Percentiles rank a stretch among this genome's conserved stretches.
These are phyloP conservation scores for Fusarium fujikuroi DNA, from an alignment of 2,329 filamentous ascomycete species.

Conservation along the genomic window DNA sequence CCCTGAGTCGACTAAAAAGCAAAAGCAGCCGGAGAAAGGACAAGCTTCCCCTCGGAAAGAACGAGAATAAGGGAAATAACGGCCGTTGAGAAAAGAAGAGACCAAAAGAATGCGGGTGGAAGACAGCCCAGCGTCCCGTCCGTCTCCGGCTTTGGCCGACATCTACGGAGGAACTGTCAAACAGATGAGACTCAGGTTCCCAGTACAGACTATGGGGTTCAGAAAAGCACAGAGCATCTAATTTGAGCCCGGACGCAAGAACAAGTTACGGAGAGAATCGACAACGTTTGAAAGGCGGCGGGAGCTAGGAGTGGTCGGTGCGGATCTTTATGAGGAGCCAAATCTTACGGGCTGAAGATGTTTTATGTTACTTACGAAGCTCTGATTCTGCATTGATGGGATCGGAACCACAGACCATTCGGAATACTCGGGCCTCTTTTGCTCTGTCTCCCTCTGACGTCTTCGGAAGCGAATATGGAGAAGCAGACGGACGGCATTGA, in stretches of 20 bases:
- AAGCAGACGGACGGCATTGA: background rate
- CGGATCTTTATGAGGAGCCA: constrained; percentile 17
- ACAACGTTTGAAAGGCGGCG: background rate
- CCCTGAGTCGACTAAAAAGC: constrained; percentile 40
- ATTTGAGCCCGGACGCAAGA: constrained; percentile 12
- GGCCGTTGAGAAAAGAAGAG: background rate
- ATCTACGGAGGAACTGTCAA: background rate
- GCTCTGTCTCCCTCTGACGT: background rate
- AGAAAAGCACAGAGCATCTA: background rate
- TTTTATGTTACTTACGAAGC: background rate
- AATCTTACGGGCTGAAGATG: background rate
- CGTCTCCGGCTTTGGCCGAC: constrained; percentile 43
- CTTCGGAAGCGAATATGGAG: background rate
- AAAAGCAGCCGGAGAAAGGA: constrained; percentile 32
- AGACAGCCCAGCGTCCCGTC: background rate
- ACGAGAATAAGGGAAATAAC: background rate
- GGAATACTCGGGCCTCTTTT: background rate
- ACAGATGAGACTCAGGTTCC: background rate
- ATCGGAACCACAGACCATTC: constrained; percentile 15
- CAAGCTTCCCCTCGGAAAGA: constrained; percentile 9
- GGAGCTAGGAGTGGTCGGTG: constrained; percentile 31
- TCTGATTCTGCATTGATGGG: constrained; percentile 6
- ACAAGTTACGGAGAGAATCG: constrained; percentile 9
- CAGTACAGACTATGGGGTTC: background rate
- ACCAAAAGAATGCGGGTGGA: background rate